These are phyloP conservation scores for Trichosphaerium sp. DNA, from an alignment of 78 protist species.

Conservation along the genomic window DNA sequence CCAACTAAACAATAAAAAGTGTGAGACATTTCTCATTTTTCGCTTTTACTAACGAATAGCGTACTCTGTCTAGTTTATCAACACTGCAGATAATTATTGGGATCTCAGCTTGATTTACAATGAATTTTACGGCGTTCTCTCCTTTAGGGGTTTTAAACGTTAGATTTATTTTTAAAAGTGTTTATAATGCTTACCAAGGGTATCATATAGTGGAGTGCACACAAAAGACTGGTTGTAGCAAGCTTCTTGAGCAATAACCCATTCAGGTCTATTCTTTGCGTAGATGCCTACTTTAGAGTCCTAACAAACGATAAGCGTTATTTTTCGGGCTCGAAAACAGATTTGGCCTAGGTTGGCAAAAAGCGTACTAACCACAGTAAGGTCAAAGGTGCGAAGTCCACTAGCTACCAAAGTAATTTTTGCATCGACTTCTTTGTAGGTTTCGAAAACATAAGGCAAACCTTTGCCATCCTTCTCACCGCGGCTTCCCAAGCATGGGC, in stretches of 20 bases:
- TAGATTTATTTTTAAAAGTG: neutral
- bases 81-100: conserved; percentile 18
- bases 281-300: conserved; percentile 45
- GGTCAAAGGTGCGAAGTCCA: neutral
- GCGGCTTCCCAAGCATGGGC: too few relatives aligned
- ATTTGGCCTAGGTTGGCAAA: too few relatives aligned
- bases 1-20: neutral
- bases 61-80: conserved; percentile 14
- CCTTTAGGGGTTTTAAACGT: conserved; percentile 61
- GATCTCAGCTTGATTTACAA: conserved; percentile 43
- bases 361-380: too few relatives aligned
- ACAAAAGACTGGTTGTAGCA: conserved; percentile 10
- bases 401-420: conserved; percentile 25
- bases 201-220: conserved; percentile 43
- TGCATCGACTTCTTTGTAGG: conserved; percentile 13
- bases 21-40: neutral
- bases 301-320: neutral
- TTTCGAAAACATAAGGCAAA: neutral
- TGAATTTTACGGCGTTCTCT: conserved; percentile 31
- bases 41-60: neutral
- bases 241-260: conserved; percentile 55
- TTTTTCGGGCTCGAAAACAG: too few relatives aligned
- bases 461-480: neutral
- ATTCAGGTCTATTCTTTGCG: conserved; percentile 55
- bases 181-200: conserved; percentile 38